Base-by-base conservation (phyloP, 177 flowering plant genomes). In the Telopea speciosissima region DNA sequence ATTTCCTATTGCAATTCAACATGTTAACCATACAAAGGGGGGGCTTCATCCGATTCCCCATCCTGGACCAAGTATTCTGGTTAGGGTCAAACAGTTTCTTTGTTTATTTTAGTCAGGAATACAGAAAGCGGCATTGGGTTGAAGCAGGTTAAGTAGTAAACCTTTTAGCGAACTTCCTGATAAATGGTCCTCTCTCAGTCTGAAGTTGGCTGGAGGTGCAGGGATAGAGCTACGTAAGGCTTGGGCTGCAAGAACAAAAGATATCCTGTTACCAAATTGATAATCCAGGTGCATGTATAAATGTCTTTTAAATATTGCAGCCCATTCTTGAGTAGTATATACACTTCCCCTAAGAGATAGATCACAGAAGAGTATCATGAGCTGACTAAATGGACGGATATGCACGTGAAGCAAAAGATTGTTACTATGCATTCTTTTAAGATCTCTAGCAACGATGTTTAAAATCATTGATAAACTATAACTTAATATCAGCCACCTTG, bases 151-250 rank as follows among this genome's bases (percentile, higher is more conserved):
- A 22, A 71, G 19, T 17, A 26, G 12, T 75, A 62, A 4, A 89
- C 99, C 99, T 91, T 95, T 95, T 44, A 90, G 76, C 69, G 97
- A 88, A 79, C 90, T 92, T 81, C 97, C 99, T 33, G 99, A 90
- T 25, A 89, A 69, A 79, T 85, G 96, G 73, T 91, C 99, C 23
- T 95, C 99, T 80, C 91, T 85, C 78, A 88, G 71, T 79, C 79
- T 92, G 79, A 88, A 95, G 83, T 86, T 90, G 60, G 87, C 83
- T n/a, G 95, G 93, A 72, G 91, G 86, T 54, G 83, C 84, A 19
- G 97, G 93, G 73, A 94, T 88, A 26, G 98, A 89, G 76, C 83
- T 85, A 33, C 74, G 78, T 49, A 84, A 77, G 65, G 82, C 77
- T 83, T 84, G 88, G 80, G 82, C 97, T 91, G 89, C 79, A 84